Percentiles rank a stretch among this genome's conserved stretches.
Evolutionary conservation across 164 flowering plant species (phyloP).

Genomic region (Sextonia rubra): DNA sequence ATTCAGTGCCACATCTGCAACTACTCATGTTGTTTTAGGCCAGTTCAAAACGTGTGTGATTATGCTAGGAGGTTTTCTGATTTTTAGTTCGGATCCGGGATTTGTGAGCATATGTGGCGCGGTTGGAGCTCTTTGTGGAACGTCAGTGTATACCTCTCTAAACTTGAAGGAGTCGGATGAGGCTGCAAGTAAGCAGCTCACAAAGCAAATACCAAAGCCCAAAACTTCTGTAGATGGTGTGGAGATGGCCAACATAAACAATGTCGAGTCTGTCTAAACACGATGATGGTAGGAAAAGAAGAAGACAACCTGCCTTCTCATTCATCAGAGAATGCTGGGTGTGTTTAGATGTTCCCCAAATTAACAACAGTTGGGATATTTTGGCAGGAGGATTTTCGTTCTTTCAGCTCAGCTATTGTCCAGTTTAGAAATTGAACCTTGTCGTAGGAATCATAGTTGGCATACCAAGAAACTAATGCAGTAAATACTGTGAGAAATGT

Average conservation of each 20-base stretch:
- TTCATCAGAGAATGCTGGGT: background rate
- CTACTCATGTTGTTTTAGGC: constrained; percentile 79
- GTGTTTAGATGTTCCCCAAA: background rate
- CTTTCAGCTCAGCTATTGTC: background rate
- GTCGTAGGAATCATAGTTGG: background rate
- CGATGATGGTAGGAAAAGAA: background rate
- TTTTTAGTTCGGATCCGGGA: constrained; percentile 75
- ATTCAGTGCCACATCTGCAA: constrained; percentile 86
- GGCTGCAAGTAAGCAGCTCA: constrained; percentile 20
- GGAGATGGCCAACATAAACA: constrained; percentile 18
- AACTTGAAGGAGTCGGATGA: constrained; percentile 39
- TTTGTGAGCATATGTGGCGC: constrained; percentile 65
- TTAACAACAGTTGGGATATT: background rate
- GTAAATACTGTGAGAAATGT: background rate
- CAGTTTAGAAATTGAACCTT: background rate
- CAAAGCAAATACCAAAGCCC: constrained; percentile 31
- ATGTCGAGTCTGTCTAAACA: constrained; percentile 16
- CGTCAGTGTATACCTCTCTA: constrained; percentile 62
- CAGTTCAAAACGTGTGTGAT: constrained; percentile 86
- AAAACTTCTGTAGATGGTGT: constrained; percentile 18
- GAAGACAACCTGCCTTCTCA: background rate
- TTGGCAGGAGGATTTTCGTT: background rate
- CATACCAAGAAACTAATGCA: background rate
- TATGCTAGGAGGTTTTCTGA: constrained; percentile 59
- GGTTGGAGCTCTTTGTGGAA: constrained; percentile 60